Evolutionary conservation across 345 rosid species (phyloP).

Genomic region (Litchi chinensis): DNA sequence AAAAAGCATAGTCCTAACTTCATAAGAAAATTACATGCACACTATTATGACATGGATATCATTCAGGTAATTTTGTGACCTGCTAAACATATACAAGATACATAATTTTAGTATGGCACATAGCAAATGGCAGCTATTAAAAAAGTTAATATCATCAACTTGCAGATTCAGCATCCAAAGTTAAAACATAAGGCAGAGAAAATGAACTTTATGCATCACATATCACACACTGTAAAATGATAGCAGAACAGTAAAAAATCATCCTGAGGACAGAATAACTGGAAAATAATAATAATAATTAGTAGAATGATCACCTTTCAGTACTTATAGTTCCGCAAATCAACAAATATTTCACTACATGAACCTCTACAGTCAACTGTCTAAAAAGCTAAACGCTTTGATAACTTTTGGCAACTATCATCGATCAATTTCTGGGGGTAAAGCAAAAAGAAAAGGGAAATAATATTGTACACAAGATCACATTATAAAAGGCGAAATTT

Average conservation of each 20-base stretch:
- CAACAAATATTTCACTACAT: conserved; percentile 87
- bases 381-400: conserved; percentile 80
- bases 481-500: neutral
- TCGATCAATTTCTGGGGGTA: conserved; percentile 62
- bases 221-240: neutral
- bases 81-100: neutral
- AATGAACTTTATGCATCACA: too few species aligned
- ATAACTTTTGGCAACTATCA: conserved; percentile 66
- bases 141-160: neutral
- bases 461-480: neutral
- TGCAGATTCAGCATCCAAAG: neutral
- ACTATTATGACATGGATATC: too few species aligned
- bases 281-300: neutral
- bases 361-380: conserved; percentile 82
- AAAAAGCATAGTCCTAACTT: too few species aligned
- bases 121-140: neutral
- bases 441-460: neutral
- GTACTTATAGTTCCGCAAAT: conserved; percentile 67
- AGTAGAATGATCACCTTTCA: conserved; percentile 27
- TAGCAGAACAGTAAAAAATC: neutral
- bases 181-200: neutral
- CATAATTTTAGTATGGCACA: neutral
- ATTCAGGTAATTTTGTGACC: neutral
- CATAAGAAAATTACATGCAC: neutral
- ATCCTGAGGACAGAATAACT: neutral